A percentile compares a stretch with the other conserved stretches of the same genome.
These are phyloP conservation scores for Thelonectria rubi DNA, from an alignment of 2,329 filamentous ascomycete species.

Conservation along the genomic window DNA sequence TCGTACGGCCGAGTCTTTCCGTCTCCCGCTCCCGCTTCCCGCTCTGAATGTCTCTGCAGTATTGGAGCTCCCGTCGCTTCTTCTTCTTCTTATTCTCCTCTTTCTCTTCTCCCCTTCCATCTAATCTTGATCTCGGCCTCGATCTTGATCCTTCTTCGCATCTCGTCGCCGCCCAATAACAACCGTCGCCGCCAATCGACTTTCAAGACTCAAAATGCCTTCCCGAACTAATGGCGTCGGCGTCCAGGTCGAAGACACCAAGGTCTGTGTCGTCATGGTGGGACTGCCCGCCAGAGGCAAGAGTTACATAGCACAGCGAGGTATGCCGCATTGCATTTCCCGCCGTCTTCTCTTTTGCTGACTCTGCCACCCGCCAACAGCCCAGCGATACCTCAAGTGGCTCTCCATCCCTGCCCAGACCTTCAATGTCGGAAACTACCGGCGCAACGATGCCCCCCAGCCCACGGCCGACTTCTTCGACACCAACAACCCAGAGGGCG, in stretches of 20 bases:
- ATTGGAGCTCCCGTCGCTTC: conserved; percentile 35
- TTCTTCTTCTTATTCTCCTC: conserved; percentile 24
- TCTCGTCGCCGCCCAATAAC: conserved; percentile 28
- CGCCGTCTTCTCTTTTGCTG: conserved; percentile 9
- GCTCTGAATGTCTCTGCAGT: conserved; percentile 41
- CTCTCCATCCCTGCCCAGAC: conserved; percentile 92
- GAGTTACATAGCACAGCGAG: conserved; percentile 97
- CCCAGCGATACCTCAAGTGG: conserved; percentile 95
- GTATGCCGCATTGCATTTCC: conserved; percentile 54
- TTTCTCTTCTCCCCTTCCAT: conserved; percentile 20
- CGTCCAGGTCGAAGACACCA: conserved; percentile 92
- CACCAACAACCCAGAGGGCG: conserved; percentile 86
- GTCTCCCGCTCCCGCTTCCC: conserved; percentile 8
- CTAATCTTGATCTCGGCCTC: conserved; percentile 16
- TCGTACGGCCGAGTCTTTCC: conserved; percentile 17
- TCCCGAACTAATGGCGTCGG: conserved; percentile 71
- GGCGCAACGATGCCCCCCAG: conserved; percentile 87
- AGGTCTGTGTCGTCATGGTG: conserved; percentile 99
- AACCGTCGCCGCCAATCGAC: conserved; percentile 29
- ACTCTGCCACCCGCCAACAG: conserved; percentile 53
- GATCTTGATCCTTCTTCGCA: background rate
- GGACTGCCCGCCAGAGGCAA: conserved; percentile 95
- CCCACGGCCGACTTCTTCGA: conserved; percentile 97
- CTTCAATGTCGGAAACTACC: conserved; percentile 98
- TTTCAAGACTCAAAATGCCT: conserved; percentile 49